Base-by-base conservation (phyloP, 305 asterid genomes). In the Withania somnifera region DNA sequence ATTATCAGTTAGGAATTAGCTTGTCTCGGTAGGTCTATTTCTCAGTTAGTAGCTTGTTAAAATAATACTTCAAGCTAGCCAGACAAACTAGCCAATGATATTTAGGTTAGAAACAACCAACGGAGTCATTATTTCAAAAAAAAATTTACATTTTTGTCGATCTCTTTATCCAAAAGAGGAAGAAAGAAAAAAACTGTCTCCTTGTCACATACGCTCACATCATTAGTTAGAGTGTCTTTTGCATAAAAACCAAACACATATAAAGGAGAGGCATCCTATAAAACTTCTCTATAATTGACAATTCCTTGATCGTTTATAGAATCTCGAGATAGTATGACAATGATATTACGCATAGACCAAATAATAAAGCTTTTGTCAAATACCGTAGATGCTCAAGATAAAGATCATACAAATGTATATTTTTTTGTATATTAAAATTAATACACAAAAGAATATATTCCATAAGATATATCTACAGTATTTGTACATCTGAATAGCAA, bases 121-220 rank as follows among this genome's bases (percentile, higher is more conserved):
- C 34, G 5, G 19, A 40, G 56, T 20, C 78, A 19, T 71, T 71
- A 3, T 20, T 42, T 71, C n/a, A 24, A 40, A 26, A 14, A 60
- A 53, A 52, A n/a, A n/a, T 30, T 47, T 73, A 26, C 57, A 36
- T 7, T 36, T 7, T 73, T 73, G 40, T 45, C 58, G 6, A 45
- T 73, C 11, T 73, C 14, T 45, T 14, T 45, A 47, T 50, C 61
- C 24, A 26, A 75, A 75, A 50, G 57, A 75, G 10, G 79, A 78
- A 30, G 64, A 47, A 54, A 32, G 50, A 24, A 75, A 57, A 73
- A 34, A 22, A 57, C 24, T 24, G 56, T 57, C 75, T 24, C 58
- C 17, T 79, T 75, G 61, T 58, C 58, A 58, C 73, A 20, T 36
- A 78, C n/a, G 10, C 73, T 78, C 73, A 58, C 82, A 78, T 79